A percentile compares a stretch with the other conserved stretches of the same genome.
phyloP scores from a whole-genome alignment of 345 rosid genomes.

The Bruguiera sexangula region DNA sequence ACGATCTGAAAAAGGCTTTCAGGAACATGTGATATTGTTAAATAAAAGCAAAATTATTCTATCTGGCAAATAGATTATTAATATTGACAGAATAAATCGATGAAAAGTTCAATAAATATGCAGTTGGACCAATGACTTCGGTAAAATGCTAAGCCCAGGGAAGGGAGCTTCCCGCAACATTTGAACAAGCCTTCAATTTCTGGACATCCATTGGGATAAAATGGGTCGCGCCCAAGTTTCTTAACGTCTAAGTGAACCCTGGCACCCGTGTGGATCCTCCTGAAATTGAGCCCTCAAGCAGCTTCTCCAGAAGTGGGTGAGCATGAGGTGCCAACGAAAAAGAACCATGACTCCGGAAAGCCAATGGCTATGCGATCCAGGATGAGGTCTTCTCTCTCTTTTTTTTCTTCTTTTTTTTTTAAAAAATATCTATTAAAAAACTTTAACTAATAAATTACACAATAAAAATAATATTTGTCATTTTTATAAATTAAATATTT shows the following conservation, averaged over 20 bases:
- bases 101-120: not conserved
- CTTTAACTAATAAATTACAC: too few relatives aligned
- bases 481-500: too few relatives aligned
- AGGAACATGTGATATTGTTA: too few relatives aligned
- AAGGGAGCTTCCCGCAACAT: constrained; percentile 69
- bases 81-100: too few relatives aligned
- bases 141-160: constrained; percentile 50
- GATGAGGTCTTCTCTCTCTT: too few relatives aligned
- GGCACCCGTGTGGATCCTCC: constrained; percentile 82
- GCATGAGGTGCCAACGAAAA: constrained; percentile 66
- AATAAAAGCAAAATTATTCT: too few relatives aligned
- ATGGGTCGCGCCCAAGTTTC: constrained; percentile 80
- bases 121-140: not conserved
- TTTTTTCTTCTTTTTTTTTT: too few relatives aligned
- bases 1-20: too few relatives aligned
- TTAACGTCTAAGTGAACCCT: constrained; percentile 71
- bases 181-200: constrained; percentile 68
- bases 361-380: constrained; percentile 39
- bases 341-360: constrained; percentile 75
- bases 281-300: constrained; percentile 83
- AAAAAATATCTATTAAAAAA: too few relatives aligned
- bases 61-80: too few relatives aligned
- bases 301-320: constrained; percentile 53
- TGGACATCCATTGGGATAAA: constrained; percentile 85
- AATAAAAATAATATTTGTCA: too few relatives aligned